Evolutionary conservation across 257 asterid genomes (phyloP).

Genomic region (Nicotiana paniculata): DNA sequence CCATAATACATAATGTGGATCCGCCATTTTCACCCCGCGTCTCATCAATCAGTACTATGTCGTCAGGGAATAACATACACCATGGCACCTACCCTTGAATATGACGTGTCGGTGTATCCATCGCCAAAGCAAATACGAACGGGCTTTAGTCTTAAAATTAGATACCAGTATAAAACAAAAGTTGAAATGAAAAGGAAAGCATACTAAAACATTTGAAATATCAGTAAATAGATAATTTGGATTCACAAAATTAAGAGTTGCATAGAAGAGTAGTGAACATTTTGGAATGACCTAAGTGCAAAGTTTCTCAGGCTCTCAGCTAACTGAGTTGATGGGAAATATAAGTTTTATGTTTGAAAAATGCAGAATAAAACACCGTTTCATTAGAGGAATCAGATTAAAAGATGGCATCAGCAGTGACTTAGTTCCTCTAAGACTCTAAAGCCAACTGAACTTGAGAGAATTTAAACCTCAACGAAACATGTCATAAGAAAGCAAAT

Average conservation of each 20-base stretch:
- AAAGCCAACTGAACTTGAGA: not conserved
- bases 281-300: not conserved
- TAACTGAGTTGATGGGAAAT: not conserved
- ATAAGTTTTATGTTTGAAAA: not conserved
- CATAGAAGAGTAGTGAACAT: not conserved
- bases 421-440: slow-evolving; percentile 1
- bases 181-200: not conserved
- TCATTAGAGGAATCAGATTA: not conserved
- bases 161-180: not conserved
- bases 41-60: too few relatives aligned
- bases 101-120: too few relatives aligned
- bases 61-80: too few relatives aligned
- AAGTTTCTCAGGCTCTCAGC: not conserved
- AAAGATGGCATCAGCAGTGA: not conserved
- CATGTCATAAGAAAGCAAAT: not conserved
- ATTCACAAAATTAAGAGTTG: not conserved
- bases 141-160: not conserved
- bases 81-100: too few relatives aligned
- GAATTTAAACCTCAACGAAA: not conserved
- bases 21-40: too few relatives aligned
- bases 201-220: not conserved
- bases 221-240: not conserved
- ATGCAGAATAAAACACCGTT: not conserved
- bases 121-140: too few relatives aligned
- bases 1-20: too few relatives aligned